A percentile compares a stretch with the other conserved stretches of the same genome.
phyloP scores from a whole-genome alignment of 2,329 filamentous ascomycete genomes.

The Aaosphaeria pasadenensis region DNA sequence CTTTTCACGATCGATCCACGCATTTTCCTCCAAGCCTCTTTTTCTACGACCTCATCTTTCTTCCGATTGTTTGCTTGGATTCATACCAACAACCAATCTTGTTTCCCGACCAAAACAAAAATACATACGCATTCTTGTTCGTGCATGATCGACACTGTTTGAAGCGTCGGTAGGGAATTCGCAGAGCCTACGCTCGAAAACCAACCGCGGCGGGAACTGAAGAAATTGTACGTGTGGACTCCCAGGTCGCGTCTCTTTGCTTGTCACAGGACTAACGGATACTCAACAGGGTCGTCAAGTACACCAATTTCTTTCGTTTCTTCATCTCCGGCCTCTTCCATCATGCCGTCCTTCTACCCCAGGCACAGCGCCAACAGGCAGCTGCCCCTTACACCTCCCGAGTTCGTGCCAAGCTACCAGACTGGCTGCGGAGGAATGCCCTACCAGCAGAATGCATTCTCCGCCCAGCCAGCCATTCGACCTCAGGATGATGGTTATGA shows the following conservation, averaged over 20 bases:
- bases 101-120: not conserved
- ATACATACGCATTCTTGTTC: constrained; percentile 15
- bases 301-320: constrained; percentile 43
- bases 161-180: constrained; percentile 29
- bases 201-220: constrained; percentile 29
- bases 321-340: constrained; percentile 30
- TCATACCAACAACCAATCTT: constrained; percentile 11
- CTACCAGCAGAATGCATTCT: constrained; percentile 45
- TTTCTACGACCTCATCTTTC: constrained; percentile 22
- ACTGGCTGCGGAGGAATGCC: constrained; percentile 45
- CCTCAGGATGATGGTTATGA: constrained; percentile 49
- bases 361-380: constrained; percentile 42
- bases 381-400: constrained; percentile 49
- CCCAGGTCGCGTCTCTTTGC: constrained; percentile 1
- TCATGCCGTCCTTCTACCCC: constrained; percentile 53
- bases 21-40: constrained; percentile 20
- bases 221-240: constrained; percentile 36
- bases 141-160: constrained; percentile 36
- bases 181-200: constrained; percentile 36
- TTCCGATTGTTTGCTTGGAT: constrained; percentile 10
- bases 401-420: constrained; percentile 44
- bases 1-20: constrained; percentile 5
- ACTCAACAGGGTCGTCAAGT: constrained; percentile 26
- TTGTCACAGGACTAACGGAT: constrained; percentile 11
- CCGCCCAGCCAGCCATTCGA: constrained; percentile 37